These are phyloP conservation scores for Thelonectria discophora DNA, from an alignment of 2,329 filamentous ascomycete genomes.

Conservation along the genomic window DNA sequence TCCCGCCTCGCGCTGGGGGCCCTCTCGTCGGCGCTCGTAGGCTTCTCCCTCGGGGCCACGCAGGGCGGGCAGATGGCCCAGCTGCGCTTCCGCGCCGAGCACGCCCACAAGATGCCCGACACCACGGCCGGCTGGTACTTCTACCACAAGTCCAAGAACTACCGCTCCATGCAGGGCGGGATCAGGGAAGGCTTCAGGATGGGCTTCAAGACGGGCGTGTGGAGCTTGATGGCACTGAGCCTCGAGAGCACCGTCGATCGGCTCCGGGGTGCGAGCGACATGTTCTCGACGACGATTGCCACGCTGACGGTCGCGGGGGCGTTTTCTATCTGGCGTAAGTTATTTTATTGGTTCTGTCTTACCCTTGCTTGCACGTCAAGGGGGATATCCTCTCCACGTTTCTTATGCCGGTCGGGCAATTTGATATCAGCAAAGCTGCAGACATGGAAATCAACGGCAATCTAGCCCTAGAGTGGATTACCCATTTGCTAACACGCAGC, in stretches of 20 bases:
- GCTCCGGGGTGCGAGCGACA: slow-evolving; percentile 74
- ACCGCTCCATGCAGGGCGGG: slow-evolving; percentile 81
- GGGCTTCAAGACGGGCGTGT: slow-evolving; percentile 74
- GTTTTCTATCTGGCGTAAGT: slow-evolving; percentile 87
- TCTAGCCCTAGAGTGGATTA: slow-evolving; percentile 33
- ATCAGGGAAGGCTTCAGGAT: slow-evolving; percentile 81
- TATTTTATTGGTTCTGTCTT: slow-evolving; percentile 1
- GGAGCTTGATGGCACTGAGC: slow-evolving; percentile 79
- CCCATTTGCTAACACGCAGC: slow-evolving; percentile 38
- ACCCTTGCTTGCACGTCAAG: background rate
- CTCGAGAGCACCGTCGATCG: slow-evolving; percentile 88
- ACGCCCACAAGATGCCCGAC: slow-evolving; percentile 90
- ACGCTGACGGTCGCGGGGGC: slow-evolving; percentile 84
- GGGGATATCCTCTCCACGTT: background rate
- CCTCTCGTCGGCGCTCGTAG: slow-evolving; percentile 70
- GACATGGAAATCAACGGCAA: slow-evolving; percentile 40
- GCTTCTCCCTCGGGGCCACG: slow-evolving; percentile 74
- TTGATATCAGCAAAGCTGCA: background rate
- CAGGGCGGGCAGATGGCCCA: slow-evolving; percentile 79
- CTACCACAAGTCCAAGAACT: slow-evolving; percentile 99
- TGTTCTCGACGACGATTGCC: slow-evolving; percentile 82
- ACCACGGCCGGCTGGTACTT: slow-evolving; percentile 91
- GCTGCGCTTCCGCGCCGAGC: slow-evolving; percentile 91
- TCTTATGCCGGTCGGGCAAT: background rate
- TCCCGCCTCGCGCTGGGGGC: slow-evolving; percentile 73